Conservation (phyloP, 2,329 filamentous ascomycete genomes). For the Plectosphaerella sp. region DNA sequence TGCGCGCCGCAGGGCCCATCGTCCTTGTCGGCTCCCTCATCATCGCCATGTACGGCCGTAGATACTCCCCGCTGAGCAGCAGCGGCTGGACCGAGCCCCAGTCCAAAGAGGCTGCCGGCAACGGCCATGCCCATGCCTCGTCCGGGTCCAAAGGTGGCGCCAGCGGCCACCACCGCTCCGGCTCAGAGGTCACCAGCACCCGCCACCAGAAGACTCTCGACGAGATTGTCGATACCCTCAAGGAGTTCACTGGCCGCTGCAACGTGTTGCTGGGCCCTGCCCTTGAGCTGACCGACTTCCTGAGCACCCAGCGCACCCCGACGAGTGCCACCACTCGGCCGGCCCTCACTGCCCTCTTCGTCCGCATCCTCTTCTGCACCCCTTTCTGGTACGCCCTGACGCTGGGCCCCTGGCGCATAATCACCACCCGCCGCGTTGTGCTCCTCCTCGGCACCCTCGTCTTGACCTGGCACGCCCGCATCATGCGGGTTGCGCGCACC, state of each 20-base stretch:
- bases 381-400: slow-evolving; percentile 85
- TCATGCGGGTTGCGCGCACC: slow-evolving; percentile 77
- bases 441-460: slow-evolving; percentile 83
- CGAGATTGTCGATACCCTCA: slow-evolving; percentile 92
- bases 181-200: slow-evolving; percentile 58
- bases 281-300: slow-evolving; percentile 83
- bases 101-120: slow-evolving; percentile 15
- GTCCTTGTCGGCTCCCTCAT: slow-evolving; percentile 77
- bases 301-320: slow-evolving; percentile 84
- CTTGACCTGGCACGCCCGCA: slow-evolving; percentile 87
- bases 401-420: slow-evolving; percentile 74
- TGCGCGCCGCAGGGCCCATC: slow-evolving; percentile 78
- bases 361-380: slow-evolving; percentile 82
- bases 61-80: slow-evolving; percentile 86
- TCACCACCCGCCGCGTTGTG: slow-evolving; percentile 80
- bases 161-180: slow-evolving; percentile 35
- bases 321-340: slow-evolving; percentile 89
- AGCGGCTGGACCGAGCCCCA: slow-evolving; percentile 63
- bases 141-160: slow-evolving; percentile 1
- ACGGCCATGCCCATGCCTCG: slow-evolving; percentile 5
- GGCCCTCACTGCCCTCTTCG: slow-evolving; percentile 82
- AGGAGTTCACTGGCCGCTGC: slow-evolving; percentile 84
- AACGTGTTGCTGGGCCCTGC: slow-evolving; percentile 90
- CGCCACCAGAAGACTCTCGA: slow-evolving; percentile 91
- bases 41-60: slow-evolving; percentile 83